Conservation (phyloP, 2,329 filamentous ascomycete species). For the Calonectria leucothoes region DNA sequence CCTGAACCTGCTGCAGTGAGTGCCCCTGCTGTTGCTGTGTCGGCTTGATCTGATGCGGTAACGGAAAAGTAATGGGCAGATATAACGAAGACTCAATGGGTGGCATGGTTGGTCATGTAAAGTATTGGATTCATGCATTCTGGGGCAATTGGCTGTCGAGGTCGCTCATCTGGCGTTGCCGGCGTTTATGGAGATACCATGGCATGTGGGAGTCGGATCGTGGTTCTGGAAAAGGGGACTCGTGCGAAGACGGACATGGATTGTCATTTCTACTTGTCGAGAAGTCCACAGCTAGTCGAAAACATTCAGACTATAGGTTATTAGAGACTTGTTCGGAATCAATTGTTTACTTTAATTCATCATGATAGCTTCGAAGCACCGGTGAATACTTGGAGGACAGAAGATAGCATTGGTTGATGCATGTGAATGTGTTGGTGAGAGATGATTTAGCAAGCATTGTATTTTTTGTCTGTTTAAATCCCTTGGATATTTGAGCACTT, state of each 20-base stretch:
- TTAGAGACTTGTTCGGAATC: constrained; percentile 21
- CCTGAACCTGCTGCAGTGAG: constrained; percentile 49
- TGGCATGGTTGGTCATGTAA: constrained; percentile 46
- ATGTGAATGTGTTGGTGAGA: not conserved
- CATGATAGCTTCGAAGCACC: not conserved
- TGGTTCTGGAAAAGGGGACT: constrained; percentile 40
- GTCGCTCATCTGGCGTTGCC: constrained; percentile 49
- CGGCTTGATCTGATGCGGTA: constrained; percentile 44
- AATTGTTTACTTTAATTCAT: not conserved
- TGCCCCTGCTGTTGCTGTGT: constrained; percentile 51
- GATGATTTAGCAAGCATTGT: not conserved
- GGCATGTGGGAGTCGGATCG: constrained; percentile 43
- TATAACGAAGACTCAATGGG: constrained; percentile 39
- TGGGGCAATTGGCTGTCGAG: constrained; percentile 44
- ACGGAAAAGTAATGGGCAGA: constrained; percentile 1
- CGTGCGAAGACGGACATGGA: constrained; percentile 24
- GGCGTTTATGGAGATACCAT: constrained; percentile 56
- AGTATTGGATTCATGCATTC: constrained; percentile 50
- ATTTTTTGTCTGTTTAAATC: too few species aligned
- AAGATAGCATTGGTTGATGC: not conserved
- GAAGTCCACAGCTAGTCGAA: constrained; percentile 25
- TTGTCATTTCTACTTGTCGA: constrained; percentile 26
- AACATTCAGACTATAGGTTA: constrained; percentile 21
- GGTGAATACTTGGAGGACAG: not conserved
- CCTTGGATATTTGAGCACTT: too few species aligned